Conservation (phyloP, 2,329 filamentous ascomycete genomes). For the Gyromitra esculenta region DNA sequence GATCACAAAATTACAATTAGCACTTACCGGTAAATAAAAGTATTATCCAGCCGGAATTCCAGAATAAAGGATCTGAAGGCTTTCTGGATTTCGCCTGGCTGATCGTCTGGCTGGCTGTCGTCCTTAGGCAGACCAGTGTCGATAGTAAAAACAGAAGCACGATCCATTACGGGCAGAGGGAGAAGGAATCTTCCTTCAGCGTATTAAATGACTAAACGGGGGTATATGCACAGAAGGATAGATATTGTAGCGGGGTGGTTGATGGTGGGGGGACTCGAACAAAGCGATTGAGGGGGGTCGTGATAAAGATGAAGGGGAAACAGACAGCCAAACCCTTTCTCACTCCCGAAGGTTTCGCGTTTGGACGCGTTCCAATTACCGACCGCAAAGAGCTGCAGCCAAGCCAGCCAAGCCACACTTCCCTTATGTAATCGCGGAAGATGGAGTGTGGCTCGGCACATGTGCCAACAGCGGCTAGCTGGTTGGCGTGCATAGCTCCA, state of each 20-base stretch:
- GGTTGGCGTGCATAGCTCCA: slow-evolving; percentile 26
- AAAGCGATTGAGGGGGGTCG: slow-evolving; percentile 30
- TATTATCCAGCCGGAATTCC: slow-evolving; percentile 91
- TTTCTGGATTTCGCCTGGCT: slow-evolving; percentile 75
- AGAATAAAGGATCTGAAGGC: slow-evolving; percentile 91
- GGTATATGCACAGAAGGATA: not conserved
- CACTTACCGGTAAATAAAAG: slow-evolving; percentile 87
- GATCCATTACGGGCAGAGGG: slow-evolving; percentile 73
- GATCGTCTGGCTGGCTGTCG: slow-evolving; percentile 73
- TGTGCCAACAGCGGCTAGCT: not conserved
- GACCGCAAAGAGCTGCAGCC: slow-evolving; percentile 11
- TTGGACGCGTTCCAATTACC: slow-evolving; percentile 49
- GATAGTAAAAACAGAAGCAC: slow-evolving; percentile 80
- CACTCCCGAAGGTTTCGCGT: slow-evolving; percentile 30
- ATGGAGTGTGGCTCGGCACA: slow-evolving; percentile 21
- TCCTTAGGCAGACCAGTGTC: slow-evolving; percentile 80
- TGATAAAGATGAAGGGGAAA: slow-evolving; percentile 6
- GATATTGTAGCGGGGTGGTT: not conserved
- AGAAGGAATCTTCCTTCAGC: slow-evolving; percentile 8
- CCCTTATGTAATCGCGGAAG: slow-evolving; percentile 17
- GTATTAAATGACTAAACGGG: not conserved
- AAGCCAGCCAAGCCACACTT: slow-evolving; percentile 11
- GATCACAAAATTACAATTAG: slow-evolving; percentile 21
- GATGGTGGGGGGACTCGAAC: slow-evolving; percentile 7
- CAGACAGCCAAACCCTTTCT: not conserved